A percentile compares a stretch with the other conserved stretches of the same genome.
Evolutionary conservation across 495 filamentous ascomycete species (phyloP).

Genomic region (Aspergillus nanangensis): DNA sequence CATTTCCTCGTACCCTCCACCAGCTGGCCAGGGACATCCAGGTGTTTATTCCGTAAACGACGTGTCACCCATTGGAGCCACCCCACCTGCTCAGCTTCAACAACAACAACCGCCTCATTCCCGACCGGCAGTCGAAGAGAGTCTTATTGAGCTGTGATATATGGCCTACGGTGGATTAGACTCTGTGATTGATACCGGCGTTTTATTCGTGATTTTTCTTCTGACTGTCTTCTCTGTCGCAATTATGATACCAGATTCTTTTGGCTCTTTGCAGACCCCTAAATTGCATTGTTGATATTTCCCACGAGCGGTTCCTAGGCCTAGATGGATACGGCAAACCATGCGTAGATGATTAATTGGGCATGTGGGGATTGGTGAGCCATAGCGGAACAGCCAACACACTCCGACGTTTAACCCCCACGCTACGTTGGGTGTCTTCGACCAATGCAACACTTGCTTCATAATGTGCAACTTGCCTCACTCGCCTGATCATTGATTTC

Average conservation of each 20-base stretch:
- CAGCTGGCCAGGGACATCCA: constrained; percentile 28
- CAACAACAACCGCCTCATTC: constrained; percentile 38
- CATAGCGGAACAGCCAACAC: no score
- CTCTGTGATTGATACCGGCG: neutral
- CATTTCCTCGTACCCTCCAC: constrained; percentile 32
- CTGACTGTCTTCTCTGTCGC: constrained; percentile 5
- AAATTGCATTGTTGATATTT: constrained; percentile 19
- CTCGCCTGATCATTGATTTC: no score
- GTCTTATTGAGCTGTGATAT: constrained; percentile 70
- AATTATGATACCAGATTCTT: constrained; percentile 25
- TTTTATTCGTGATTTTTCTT: constrained; percentile 2
- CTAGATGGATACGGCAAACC: no score
- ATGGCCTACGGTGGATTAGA: neutral
- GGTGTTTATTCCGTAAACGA: constrained; percentile 43
- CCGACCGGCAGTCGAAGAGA: constrained; percentile 71
- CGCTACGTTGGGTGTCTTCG: no score
- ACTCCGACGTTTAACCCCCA: no score
- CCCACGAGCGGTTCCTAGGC: no score
- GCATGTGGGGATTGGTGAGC: no score
- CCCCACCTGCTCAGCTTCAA: constrained; percentile 60
- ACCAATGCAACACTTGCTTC: no score
- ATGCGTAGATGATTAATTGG: no score
- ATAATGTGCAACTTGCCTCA: neutral
- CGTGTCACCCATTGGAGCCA: constrained; percentile 38
- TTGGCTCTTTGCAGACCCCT: constrained; percentile 13